Percentiles rank a stretch among this genome's conserved stretches.
phyloP scores from a whole-genome alignment of 768 basidiomycete genomes.

The Stropharia rugosoannulata region DNA sequence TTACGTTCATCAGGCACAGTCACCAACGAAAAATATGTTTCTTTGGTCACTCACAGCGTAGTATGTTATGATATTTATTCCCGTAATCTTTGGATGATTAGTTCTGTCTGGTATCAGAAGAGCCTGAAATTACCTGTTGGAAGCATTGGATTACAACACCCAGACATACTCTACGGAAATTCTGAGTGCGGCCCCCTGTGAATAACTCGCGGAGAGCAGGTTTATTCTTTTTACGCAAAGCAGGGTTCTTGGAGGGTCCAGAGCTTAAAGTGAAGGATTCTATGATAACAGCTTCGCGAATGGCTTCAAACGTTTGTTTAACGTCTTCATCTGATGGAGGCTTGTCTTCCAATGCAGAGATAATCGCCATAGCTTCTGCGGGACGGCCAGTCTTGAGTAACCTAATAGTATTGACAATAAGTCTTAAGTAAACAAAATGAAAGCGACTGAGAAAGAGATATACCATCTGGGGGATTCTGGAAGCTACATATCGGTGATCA shows the following conservation, averaged over 20 bases:
- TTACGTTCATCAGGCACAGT: neutral
- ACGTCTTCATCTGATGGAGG: constrained; percentile 44
- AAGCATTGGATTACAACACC: constrained; percentile 63
- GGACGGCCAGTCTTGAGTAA: constrained; percentile 53
- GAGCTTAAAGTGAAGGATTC: constrained; percentile 26
- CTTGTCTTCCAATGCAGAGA: constrained; percentile 60
- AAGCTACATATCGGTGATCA: constrained; percentile 30
- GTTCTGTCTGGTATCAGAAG: neutral
- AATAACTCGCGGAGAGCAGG: constrained; percentile 54
- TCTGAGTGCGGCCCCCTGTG: constrained; percentile 54
- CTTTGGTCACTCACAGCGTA: constrained; percentile 29
- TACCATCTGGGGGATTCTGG: constrained; percentile 62
- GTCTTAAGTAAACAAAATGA: neutral
- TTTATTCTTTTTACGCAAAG: constrained; percentile 15
- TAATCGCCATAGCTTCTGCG: constrained; percentile 57
- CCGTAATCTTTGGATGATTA: constrained; percentile 40
- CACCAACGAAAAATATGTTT: neutral
- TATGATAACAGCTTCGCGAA: constrained; percentile 49
- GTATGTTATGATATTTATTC: constrained; percentile 68
- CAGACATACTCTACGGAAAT: constrained; percentile 56
- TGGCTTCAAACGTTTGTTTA: constrained; percentile 51
- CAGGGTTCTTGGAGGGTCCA: neutral
- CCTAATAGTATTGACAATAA: constrained; percentile 28
- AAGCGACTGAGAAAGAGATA: neutral
- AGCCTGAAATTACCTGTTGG: constrained; percentile 43